Percentiles rank a stretch among this genome's conserved stretches.
phyloP scores from a whole-genome alignment of 139 green algal species.

The Ettlia oleoabundans region DNA sequence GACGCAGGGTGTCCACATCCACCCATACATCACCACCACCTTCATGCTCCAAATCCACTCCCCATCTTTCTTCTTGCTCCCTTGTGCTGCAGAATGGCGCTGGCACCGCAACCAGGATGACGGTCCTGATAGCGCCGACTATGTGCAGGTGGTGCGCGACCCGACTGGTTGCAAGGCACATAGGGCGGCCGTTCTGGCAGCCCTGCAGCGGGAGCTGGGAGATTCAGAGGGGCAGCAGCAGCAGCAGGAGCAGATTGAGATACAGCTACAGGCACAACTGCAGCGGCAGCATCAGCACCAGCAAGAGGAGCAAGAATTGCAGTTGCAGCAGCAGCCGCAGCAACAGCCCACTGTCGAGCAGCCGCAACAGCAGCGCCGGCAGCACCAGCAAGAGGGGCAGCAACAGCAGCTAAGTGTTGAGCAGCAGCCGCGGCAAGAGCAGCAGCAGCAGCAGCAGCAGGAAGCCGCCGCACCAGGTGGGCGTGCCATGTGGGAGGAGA shows the following conservation, averaged over 20 bases:
- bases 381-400: no score
- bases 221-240: background rate
- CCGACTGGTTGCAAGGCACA: slow-evolving; percentile 29
- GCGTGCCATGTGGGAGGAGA: no score
- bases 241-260: background rate
- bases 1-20: no score
- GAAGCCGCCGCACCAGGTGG: no score
- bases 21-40: no score
- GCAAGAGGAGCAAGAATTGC: no score
- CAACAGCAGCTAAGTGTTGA: no score
- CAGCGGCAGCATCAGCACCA: background rate
- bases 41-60: background rate
- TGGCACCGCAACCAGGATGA: slow-evolving; percentile 77
- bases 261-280: background rate
- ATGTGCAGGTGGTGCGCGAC: slow-evolving; percentile 15
- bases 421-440: no score
- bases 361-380: no score
- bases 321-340: no score
- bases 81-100: slow-evolving; percentile 38
- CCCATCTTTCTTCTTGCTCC: background rate
- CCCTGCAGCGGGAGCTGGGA: background rate
- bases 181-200: background rate
- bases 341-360: no score
- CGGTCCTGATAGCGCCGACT: slow-evolving; percentile 27
- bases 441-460: no score